Evolutionary conservation across 768 basidiomycete species (phyloP).

Genomic region (Pleurotus eryngii): DNA sequence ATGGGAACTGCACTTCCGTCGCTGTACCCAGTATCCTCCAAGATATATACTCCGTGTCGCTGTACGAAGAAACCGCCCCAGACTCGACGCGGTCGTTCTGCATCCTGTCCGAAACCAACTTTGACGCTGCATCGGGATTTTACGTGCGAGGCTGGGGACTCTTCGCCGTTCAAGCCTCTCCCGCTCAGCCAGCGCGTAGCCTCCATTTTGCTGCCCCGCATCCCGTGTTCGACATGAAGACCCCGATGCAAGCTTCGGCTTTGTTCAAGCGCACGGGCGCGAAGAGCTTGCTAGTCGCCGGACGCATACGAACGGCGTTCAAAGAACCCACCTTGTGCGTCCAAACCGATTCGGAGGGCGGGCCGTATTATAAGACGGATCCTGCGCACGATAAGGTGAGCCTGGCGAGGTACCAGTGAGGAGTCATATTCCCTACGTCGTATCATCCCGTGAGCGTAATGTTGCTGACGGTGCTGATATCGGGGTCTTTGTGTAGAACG

Average conservation of each 20-base stretch:
- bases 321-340: conserved; percentile 29
- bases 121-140: conserved; percentile 10
- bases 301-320: conserved; percentile 35
- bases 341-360: conserved; percentile 14
- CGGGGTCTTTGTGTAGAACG: conserved; percentile 25
- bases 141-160: conserved; percentile 36
- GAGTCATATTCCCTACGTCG: not conserved
- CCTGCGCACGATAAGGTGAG: conserved; percentile 42
- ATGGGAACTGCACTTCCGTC: conserved; percentile 28
- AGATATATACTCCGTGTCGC: conserved; percentile 23
- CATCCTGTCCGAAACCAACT: conserved; percentile 25
- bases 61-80: conserved; percentile 19
- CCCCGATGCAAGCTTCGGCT: conserved; percentile 36
- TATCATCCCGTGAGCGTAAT: no score
- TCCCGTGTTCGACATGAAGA: conserved; percentile 35
- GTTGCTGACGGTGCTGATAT: not conserved
- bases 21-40: conserved; percentile 24
- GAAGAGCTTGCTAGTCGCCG: conserved; percentile 40
- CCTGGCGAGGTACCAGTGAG: conserved; percentile 6
- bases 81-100: conserved; percentile 24
- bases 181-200: conserved; percentile 18
- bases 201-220: conserved; percentile 47
- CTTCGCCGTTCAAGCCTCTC: conserved; percentile 27
- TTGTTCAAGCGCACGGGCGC: conserved; percentile 36
- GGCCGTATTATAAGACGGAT: conserved; percentile 40